Evolutionary conservation across 441 rosid genomes (phyloP).

Genomic region (Brassica balearica): DNA sequence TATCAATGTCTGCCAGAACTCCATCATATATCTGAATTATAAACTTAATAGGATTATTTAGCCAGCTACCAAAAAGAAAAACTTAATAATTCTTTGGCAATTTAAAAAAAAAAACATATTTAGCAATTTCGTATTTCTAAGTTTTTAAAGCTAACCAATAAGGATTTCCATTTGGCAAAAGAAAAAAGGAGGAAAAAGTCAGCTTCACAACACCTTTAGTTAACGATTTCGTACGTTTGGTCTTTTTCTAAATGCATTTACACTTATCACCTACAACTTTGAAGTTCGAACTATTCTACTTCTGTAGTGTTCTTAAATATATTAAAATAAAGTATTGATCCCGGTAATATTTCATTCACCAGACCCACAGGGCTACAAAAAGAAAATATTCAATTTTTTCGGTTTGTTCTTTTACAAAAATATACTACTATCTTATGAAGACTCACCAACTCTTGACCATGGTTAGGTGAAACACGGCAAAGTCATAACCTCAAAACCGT

Average conservation of each 20-base stretch:
- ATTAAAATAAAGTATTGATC: background rate
- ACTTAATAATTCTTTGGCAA: background rate
- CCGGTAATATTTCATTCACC: constrained; percentile 29
- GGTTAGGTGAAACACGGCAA: constrained; percentile 35
- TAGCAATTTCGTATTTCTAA: constrained; percentile 14
- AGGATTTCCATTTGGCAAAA: background rate
- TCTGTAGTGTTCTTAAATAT: constrained; percentile 19
- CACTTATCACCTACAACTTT: constrained; percentile 19
- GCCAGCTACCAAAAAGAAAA: background rate
- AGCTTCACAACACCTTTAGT: constrained; percentile 36
- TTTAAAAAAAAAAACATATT: too few relatives aligned
- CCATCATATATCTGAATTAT: constrained; percentile 14
- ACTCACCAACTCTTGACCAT: constrained; percentile 48
- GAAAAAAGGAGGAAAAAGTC: background rate
- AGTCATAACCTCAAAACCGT: constrained; percentile 7
- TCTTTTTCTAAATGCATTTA: constrained; percentile 28
- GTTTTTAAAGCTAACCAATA: background rate
- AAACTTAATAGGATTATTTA: background rate
- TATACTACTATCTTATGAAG: background rate
- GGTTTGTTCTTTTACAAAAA: constrained; percentile 19
- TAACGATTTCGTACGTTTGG: constrained; percentile 31
- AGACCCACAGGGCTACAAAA: constrained; percentile 41
- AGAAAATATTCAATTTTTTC: background rate
- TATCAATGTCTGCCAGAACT: constrained; percentile 21
- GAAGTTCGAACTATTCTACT: constrained; percentile 15